These are phyloP conservation scores for Macaranga tanarius DNA, from an alignment of 441 rosid genomes.

Conservation along the genomic window DNA sequence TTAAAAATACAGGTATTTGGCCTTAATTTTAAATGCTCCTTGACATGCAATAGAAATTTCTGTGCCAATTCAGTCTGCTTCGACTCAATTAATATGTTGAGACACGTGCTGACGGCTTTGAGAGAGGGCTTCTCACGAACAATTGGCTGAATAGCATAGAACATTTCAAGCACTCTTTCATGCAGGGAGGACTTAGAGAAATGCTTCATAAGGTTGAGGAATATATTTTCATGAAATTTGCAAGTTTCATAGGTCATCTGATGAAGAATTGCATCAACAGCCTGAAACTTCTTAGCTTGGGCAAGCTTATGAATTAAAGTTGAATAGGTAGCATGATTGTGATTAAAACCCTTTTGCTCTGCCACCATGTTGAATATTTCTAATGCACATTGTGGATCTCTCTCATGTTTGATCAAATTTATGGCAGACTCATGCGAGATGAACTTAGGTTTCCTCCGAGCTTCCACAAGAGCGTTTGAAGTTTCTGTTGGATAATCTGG, in stretches of 20 bases:
- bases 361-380: slow-evolving; percentile 66
- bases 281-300: slow-evolving; percentile 63
- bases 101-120: slow-evolving; percentile 78
- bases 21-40: slow-evolving; percentile 41
- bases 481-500: slow-evolving; percentile 38
- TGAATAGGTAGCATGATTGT: slow-evolving; percentile 78
- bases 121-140: slow-evolving; percentile 78
- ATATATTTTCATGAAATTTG: slow-evolving; percentile 73
- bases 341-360: slow-evolving; percentile 69
- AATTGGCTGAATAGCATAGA: slow-evolving; percentile 55
- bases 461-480: slow-evolving; percentile 23
- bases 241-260: slow-evolving; percentile 85
- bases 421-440: slow-evolving; percentile 63
- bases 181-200: slow-evolving; percentile 51
- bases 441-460: slow-evolving; percentile 42
- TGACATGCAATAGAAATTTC: slow-evolving; percentile 50
- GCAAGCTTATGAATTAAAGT: slow-evolving; percentile 66
- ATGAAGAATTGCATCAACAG: slow-evolving; percentile 65
- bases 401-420: slow-evolving; percentile 61
- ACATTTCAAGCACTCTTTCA: slow-evolving; percentile 68
- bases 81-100: slow-evolving; percentile 70
- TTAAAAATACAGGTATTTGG: slow-evolving; percentile 89
- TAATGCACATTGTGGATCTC: slow-evolving; percentile 65
- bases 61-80: slow-evolving; percentile 51
- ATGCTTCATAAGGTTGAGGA: slow-evolving; percentile 75